Percentiles rank a stretch among this genome's conserved stretches.
Conservation (phyloP, 495 filamentous ascomycete genomes). For the Rostrohypoxylon terebratum region DNA sequence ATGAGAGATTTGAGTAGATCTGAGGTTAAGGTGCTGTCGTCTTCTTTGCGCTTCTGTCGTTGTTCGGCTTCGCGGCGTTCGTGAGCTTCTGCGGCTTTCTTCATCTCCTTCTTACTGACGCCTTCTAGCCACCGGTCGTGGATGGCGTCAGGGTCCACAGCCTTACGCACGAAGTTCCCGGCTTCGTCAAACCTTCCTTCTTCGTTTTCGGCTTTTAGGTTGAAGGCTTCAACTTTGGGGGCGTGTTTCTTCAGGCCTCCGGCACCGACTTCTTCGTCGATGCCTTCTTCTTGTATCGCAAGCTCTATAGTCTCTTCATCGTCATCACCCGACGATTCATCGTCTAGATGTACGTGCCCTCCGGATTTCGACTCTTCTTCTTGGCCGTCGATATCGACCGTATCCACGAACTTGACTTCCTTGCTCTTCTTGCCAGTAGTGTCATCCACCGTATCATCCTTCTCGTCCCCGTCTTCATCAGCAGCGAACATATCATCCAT, state of each 20-base stretch:
- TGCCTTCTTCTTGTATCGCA: conserved; percentile 72
- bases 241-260: conserved; percentile 93
- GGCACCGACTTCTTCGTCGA: conserved; percentile 89
- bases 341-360: conserved; percentile 67
- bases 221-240: conserved; percentile 96
- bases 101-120: conserved; percentile 91
- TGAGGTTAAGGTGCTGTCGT: conserved; percentile 79
- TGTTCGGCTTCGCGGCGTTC: conserved; percentile 85
- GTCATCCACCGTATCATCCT: conserved; percentile 61
- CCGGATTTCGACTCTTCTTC: conserved; percentile 78
- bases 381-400: conserved; percentile 87
- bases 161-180: conserved; percentile 93
- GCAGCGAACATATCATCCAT: conserved; percentile 95
- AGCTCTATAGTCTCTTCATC: conserved; percentile 76
- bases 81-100: conserved; percentile 85
- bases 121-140: conserved; percentile 95
- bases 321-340: conserved; percentile 57
- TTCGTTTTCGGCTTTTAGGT: conserved; percentile 90
- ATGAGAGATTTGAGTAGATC: conserved; percentile 83
- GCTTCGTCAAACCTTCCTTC: conserved; percentile 90
- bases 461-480: conserved; percentile 70
- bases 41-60: conserved; percentile 71
- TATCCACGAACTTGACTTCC: conserved; percentile 78
- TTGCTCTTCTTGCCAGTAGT: conserved; percentile 75
- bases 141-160: conserved; percentile 85